These are phyloP conservation scores for Stereum hirsutum DNA, from an alignment of 1,284 basidiomycete species.

Conservation along the genomic window DNA sequence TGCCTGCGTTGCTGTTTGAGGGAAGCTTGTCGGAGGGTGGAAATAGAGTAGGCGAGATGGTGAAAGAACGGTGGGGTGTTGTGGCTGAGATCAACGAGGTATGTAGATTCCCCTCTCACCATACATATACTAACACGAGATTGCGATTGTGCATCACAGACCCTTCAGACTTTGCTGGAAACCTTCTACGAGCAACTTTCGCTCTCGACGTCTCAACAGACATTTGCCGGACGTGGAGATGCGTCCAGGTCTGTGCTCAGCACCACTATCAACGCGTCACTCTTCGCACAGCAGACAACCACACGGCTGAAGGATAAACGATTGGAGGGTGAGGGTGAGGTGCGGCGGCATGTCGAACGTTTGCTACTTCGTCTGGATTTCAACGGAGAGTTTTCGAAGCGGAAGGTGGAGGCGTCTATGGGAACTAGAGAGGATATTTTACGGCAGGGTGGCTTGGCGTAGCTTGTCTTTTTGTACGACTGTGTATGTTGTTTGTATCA, in stretches of 20 bases:
- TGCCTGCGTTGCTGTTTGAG: conserved; percentile 77
- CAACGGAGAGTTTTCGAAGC: conserved; percentile 68
- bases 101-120: conserved; percentile 11
- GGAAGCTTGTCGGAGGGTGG: conserved; percentile 52
- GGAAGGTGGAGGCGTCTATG: conserved; percentile 20
- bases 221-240: conserved; percentile 46
- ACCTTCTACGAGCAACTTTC: conserved; percentile 76
- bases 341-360: conserved; percentile 74
- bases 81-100: conserved; percentile 75
- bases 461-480: neutral
- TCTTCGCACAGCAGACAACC: conserved; percentile 31
- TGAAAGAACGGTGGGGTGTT: conserved; percentile 55
- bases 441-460: conserved; percentile 26
- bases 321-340: conserved; percentile 49
- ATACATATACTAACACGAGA: neutral
- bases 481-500: neutral
- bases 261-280: conserved; percentile 48
- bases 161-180: conserved; percentile 51
- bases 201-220: conserved; percentile 60
- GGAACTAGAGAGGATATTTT: conserved; percentile 30
- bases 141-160: conserved; percentile 25
- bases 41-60: conserved; percentile 55
- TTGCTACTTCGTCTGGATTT: conserved; percentile 79
- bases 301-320: conserved; percentile 37
- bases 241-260: conserved; percentile 61